phyloP scores from a whole-genome alignment of 139 green algal species.

The Dunaliella sp. region DNA sequence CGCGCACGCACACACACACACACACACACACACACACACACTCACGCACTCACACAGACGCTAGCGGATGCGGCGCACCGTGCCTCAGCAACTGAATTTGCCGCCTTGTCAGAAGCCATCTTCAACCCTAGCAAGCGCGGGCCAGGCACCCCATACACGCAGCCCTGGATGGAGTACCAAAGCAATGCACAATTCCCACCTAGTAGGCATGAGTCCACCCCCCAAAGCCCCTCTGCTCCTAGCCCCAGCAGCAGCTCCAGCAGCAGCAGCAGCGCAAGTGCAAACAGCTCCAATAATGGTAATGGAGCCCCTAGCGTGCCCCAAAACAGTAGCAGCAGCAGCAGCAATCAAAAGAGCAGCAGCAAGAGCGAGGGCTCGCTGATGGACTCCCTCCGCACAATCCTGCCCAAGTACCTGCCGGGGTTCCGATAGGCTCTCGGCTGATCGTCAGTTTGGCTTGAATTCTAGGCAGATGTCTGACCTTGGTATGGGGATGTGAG shows the following conservation, averaged over 20 bases:
- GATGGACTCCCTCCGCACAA: neutral
- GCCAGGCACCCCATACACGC: conserved; percentile 26
- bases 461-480: no score
- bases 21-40: no score
- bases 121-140: conserved; percentile 42
- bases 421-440: neutral
- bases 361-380: neutral
- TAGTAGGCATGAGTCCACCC: neutral
- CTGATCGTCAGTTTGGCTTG: no score
- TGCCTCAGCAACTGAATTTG: conserved; percentile 54
- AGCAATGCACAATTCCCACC: neutral
- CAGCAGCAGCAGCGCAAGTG: neutral
- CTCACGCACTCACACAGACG: conserved; percentile 22
- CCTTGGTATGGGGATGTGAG: no score
- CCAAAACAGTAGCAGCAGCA: neutral
- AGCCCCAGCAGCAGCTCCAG: neutral
- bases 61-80: conserved; percentile 48
- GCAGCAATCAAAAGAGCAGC: neutral
- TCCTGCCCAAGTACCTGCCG: neutral
- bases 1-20: no score
- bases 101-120: conserved; percentile 60
- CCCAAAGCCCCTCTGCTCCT: neutral
- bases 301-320: no score
- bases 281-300: no score
- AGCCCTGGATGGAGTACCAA: conserved; percentile 39